These are phyloP conservation scores for Fraxinus greggii DNA, from an alignment of 305 asterid genomes.

Conservation along the genomic window DNA sequence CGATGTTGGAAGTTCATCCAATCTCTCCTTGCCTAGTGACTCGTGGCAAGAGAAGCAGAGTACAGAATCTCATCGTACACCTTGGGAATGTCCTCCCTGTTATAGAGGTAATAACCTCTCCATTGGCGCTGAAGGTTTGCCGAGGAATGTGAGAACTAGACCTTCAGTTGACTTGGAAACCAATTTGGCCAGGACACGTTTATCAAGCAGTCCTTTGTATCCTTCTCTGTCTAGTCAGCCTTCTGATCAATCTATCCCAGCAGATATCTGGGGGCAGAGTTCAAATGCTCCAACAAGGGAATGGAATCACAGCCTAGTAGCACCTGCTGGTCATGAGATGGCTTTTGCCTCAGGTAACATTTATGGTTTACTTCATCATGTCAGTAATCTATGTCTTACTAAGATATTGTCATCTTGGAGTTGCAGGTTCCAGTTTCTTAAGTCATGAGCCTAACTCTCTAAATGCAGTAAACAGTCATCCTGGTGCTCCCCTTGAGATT, in stretches of 20 bases:
- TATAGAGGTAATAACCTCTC: constrained; percentile 56
- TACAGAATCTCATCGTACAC: constrained; percentile 47
- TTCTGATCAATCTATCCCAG: constrained; percentile 39
- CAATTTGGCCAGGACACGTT: constrained; percentile 42
- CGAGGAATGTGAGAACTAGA: constrained; percentile 71
- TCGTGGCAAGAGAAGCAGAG: constrained; percentile 64
- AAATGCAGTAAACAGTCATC: constrained; percentile 37
- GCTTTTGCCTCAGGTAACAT: constrained; percentile 52
- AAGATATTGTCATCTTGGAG: constrained; percentile 21
- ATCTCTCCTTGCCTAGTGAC: constrained; percentile 45
- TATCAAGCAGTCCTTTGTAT: constrained; percentile 39
- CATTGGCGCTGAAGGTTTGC: constrained; percentile 48
- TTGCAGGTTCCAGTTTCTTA: constrained; percentile 54
- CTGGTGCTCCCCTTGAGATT: constrained; percentile 43
- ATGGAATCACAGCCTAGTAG: constrained; percentile 41
- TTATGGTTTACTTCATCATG: constrained; percentile 19
- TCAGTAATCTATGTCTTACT: neutral
- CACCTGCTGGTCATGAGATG: constrained; percentile 52
- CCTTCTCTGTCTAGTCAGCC: constrained; percentile 37
- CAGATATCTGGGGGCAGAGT: constrained; percentile 49
- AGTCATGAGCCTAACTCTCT: constrained; percentile 47
- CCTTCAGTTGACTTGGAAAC: constrained; percentile 47
- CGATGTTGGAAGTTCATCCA: constrained; percentile 72
- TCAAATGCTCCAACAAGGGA: constrained; percentile 45
- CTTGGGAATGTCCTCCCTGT: constrained; percentile 53